Conservation (phyloP, 177 flowering plant species). For the Vitis hybrid region DNA sequence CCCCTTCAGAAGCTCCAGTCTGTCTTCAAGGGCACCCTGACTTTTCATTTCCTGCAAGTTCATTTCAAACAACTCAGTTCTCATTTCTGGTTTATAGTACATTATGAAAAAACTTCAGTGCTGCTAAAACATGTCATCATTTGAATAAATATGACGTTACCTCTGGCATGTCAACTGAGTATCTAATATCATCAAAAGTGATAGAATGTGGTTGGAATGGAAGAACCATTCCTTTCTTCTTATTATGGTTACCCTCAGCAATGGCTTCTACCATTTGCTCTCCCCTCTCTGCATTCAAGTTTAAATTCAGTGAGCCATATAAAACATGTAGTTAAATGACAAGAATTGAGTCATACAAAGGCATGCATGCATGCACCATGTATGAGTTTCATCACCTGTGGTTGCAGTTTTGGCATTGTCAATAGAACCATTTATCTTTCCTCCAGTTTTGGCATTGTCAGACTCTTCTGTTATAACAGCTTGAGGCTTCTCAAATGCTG, state of each 20-base stretch:
- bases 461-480: constrained; percentile 21
- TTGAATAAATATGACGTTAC: constrained; percentile 16
- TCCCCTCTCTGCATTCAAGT: constrained; percentile 7
- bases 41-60: constrained; percentile 43
- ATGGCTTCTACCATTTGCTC: constrained; percentile 8
- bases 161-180: constrained; percentile 57
- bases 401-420: too few species aligned
- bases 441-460: not conserved
- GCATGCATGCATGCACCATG: too few species aligned
- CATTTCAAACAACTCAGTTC: not conserved
- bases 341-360: too few species aligned
- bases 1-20: constrained; percentile 38
- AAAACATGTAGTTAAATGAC: not conserved
- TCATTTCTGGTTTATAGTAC: not conserved
- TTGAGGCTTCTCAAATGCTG: constrained; percentile 31
- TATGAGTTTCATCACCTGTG: constrained; percentile 4
- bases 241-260: constrained; percentile 7
- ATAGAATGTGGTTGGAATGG: constrained; percentile 46
- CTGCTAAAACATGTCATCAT: too few species aligned
- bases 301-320: not conserved
- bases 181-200: constrained; percentile 42
- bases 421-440: too few species aligned
- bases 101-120: not conserved
- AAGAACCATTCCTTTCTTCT: constrained; percentile 48
- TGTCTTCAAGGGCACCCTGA: constrained; percentile 40